These are phyloP conservation scores for Flaveria robusta DNA, from an alignment of 129 eudicot genomes.

Conservation along the genomic window DNA sequence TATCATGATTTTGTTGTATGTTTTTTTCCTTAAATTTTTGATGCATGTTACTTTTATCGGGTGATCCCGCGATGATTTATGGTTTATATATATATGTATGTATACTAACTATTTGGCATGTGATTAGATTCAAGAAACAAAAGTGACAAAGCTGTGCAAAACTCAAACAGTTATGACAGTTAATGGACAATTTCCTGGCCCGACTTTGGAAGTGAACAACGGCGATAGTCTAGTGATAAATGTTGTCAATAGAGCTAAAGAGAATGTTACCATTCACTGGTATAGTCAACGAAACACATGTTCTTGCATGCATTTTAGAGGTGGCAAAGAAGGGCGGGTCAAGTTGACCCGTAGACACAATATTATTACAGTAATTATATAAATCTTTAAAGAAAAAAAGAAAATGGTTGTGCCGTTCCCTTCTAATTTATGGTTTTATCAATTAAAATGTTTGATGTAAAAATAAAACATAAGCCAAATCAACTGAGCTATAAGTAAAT, in stretches of 20 bases:
- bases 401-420: too few species aligned
- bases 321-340: conserved; percentile 5
- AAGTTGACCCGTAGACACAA: neutral
- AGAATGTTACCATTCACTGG: conserved; percentile 97
- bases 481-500: neutral
- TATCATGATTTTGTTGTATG: conserved; percentile 78
- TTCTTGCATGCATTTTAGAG: neutral
- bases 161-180: conserved; percentile 71
- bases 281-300: conserved; percentile 31
- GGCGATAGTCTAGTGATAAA: conserved; percentile 85
- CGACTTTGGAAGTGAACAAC: conserved; percentile 81
- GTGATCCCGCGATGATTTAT: too few species aligned
- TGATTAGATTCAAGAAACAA: conserved; percentile 77
- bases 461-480: neutral
- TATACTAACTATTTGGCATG: conserved; percentile 33
- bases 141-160: conserved; percentile 91
- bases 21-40: neutral
- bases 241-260: conserved; percentile 76
- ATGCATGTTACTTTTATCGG: neutral
- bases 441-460: too few species aligned
- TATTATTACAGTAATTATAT: neutral
- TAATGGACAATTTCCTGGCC: conserved; percentile 90
- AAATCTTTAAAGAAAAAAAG: neutral
- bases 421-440: too few species aligned
- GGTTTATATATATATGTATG: conserved; percentile 5